phyloP scores from a whole-genome alignment of 768 basidiomycete species.

The Mycena galopus region DNA sequence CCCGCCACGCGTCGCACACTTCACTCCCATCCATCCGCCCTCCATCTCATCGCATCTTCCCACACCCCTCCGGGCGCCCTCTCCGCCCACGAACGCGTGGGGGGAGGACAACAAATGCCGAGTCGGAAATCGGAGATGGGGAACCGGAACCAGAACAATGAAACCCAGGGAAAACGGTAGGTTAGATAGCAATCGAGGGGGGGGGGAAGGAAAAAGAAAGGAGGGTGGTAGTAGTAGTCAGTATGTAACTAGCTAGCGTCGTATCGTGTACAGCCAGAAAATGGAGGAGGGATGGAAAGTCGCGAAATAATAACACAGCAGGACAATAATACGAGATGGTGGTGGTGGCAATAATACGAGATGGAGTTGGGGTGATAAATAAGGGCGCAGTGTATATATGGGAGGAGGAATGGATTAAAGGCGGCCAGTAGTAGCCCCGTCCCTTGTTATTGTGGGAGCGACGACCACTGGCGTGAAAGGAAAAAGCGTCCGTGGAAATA shows the following conservation, averaged over 20 bases:
- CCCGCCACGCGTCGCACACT: too few species aligned
- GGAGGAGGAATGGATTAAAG: conserved; percentile 16
- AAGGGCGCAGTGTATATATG: conserved; percentile 20
- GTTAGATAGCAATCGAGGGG: too few species aligned
- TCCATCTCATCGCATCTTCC: too few species aligned
- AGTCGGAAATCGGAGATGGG: background rate
- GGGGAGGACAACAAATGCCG: conserved; percentile 29
- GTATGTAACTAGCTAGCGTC: background rate
- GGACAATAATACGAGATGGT: background rate
- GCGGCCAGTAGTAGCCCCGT: conserved; percentile 27
- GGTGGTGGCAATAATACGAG: conserved; percentile 8
- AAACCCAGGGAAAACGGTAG: conserved; percentile 16
- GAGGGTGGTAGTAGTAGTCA: background rate
- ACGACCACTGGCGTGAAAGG: conserved; percentile 31
- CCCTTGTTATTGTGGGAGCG: background rate
- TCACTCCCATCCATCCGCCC: background rate
- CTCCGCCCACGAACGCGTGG: conserved; percentile 8
- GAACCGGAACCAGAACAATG: background rate
- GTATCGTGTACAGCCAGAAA: background rate
- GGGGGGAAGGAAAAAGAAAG: background rate
- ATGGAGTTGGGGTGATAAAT: conserved; percentile 7
- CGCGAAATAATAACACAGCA: conserved; percentile 8
- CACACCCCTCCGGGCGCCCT: conserved; percentile 19
- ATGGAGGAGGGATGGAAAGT: background rate
- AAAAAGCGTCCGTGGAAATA: conserved; percentile 35